Percentiles rank a stretch among this genome's conserved stretches.
Conservation (phyloP, 139 green algal genomes). For the Auxenochlorella pyrenoidosa region DNA sequence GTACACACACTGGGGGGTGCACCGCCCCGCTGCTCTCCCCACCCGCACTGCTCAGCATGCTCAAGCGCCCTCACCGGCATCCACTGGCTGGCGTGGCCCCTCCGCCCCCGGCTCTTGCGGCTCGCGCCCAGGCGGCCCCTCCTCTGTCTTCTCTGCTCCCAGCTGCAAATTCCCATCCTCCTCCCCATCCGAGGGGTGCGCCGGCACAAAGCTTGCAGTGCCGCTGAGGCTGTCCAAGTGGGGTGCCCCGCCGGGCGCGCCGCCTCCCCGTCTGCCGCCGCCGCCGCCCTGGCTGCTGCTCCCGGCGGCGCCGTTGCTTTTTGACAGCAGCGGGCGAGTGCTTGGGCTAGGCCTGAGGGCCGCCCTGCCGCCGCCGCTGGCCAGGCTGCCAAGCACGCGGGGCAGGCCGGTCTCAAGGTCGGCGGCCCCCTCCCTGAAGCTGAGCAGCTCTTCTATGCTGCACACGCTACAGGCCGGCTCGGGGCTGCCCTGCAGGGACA, state of each 20-base stretch:
- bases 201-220: background rate
- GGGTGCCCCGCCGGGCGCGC: too few species aligned
- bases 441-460: constrained; percentile 10
- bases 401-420: constrained; percentile 2
- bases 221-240: background rate
- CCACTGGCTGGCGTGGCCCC: background rate
- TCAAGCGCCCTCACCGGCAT: background rate
- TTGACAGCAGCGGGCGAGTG: background rate
- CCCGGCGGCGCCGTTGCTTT: background rate
- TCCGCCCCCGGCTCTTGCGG: background rate
- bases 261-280: background rate
- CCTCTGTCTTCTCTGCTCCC: constrained; percentile 19
- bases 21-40: background rate
- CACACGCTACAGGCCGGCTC: background rate
- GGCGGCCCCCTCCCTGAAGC: background rate
- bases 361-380: background rate
- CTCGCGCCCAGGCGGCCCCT: background rate
- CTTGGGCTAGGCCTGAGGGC: background rate
- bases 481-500: constrained; percentile 29
- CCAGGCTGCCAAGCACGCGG: background rate
- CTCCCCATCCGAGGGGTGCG: background rate
- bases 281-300: background rate
- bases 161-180: background rate
- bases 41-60: too few species aligned
- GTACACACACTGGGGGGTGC: background rate